These are phyloP conservation scores for Colletotrichum sp. DNA, from an alignment of 2,329 filamentous ascomycete genomes.

Conservation along the genomic window DNA sequence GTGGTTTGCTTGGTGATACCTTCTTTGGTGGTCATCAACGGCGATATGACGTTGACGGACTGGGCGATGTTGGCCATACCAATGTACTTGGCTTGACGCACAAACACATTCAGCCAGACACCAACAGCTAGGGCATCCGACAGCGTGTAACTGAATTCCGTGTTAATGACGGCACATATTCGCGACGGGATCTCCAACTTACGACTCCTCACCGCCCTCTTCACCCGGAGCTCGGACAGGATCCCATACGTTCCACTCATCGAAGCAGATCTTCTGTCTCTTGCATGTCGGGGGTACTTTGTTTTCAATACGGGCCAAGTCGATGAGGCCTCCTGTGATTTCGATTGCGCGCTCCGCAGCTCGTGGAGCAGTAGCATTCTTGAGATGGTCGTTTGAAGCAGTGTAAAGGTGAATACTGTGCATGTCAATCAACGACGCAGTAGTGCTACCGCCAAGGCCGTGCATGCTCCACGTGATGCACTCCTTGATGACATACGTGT, in stretches of 20 bases:
- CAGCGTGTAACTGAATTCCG: constrained; percentile 62
- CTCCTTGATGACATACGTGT: constrained; percentile 74
- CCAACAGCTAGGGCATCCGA: constrained; percentile 78
- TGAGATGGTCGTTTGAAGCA: constrained; percentile 54
- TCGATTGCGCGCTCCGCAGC: constrained; percentile 77
- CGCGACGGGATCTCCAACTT: constrained; percentile 26
- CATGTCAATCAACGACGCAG: constrained; percentile 69
- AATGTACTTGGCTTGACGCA: constrained; percentile 72
- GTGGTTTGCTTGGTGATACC: constrained; percentile 75
- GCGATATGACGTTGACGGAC: constrained; percentile 78
- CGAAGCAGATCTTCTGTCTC: constrained; percentile 76
- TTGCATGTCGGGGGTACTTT: constrained; percentile 62
- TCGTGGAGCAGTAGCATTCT: constrained; percentile 63
- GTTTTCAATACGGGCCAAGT: constrained; percentile 76
- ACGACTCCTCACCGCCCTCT: constrained; percentile 70
- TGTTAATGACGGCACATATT: neutral
- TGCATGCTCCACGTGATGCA: constrained; percentile 55
- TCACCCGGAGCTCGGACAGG: constrained; percentile 73
- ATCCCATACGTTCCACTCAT: constrained; percentile 88
- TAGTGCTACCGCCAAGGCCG: constrained; percentile 35
- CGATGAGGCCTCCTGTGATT: constrained; percentile 71
- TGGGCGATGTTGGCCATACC: constrained; percentile 84
- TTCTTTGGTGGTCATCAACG: constrained; percentile 71
- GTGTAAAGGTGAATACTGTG: constrained; percentile 85
- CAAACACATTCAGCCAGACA: constrained; percentile 78